Evolutionary conservation across 768 basidiomycete genomes (phyloP).

Genomic region (Suillus ampliporus): DNA sequence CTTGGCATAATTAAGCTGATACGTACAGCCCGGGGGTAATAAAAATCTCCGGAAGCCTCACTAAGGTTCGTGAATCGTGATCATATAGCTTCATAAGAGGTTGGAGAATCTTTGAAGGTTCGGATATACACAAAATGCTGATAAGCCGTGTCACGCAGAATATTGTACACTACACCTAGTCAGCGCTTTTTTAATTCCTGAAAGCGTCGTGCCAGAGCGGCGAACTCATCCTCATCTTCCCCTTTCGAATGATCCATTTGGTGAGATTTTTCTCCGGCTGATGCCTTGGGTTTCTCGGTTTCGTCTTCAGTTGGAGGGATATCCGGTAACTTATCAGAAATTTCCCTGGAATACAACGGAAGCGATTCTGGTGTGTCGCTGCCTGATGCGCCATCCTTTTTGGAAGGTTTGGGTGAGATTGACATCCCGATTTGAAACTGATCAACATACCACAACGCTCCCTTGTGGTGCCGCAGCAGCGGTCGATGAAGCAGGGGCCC

Average conservation of each 20-base stretch:
- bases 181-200: constrained; percentile 86
- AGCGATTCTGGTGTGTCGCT: constrained; percentile 24
- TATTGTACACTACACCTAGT: constrained; percentile 14
- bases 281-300: constrained; percentile 34
- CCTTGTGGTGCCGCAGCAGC: constrained; percentile 39
- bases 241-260: constrained; percentile 17
- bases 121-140: constrained; percentile 8
- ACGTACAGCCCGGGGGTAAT: constrained; percentile 13
- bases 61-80: constrained; percentile 4
- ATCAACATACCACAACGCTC: constrained; percentile 45
- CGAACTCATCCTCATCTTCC: constrained; percentile 69
- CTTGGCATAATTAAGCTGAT: constrained; percentile 12
- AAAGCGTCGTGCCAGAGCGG: constrained; percentile 78
- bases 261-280: constrained; percentile 9
- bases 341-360: constrained; percentile 34
- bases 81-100: constrained; percentile 1
- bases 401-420: not conserved
- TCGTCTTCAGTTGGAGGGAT: constrained; percentile 57
- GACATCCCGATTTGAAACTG: not conserved
- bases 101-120: constrained; percentile 3
- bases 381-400: constrained; percentile 11
- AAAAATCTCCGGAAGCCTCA: constrained; percentile 1
- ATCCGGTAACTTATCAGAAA: constrained; percentile 50
- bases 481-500: constrained; percentile 50
- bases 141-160: constrained; percentile 1